Evolutionary conservation across 345 rosid species (phyloP).

Genomic region (Cardamine resedifolia): DNA sequence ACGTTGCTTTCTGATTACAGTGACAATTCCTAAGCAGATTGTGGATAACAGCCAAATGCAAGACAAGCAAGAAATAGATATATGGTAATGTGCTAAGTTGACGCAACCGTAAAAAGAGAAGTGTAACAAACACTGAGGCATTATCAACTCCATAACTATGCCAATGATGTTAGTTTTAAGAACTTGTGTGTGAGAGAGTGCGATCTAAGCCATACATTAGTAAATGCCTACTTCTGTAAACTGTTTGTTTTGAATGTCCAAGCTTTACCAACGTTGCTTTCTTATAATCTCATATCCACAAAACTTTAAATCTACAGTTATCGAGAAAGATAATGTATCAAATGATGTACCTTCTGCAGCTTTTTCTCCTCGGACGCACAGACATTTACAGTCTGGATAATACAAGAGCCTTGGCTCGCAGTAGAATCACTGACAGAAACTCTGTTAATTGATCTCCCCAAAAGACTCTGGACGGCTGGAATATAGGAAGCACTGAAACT

Average conservation of each 20-base stretch:
- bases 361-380: conserved; percentile 49
- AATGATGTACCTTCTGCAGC: conserved; percentile 47
- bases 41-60: no score
- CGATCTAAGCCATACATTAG: neutral
- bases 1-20: neutral
- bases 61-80: no score
- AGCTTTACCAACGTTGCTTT: neutral
- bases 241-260: conserved; percentile 2
- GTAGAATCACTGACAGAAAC: conserved; percentile 48
- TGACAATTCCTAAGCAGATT: conserved; percentile 11
- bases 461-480: conserved; percentile 44
- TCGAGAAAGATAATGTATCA: neutral
- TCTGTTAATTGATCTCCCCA: conserved; percentile 45
- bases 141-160: no score
- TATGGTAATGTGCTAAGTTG: no score
- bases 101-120: no score
- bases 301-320: neutral
- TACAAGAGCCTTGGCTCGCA: conserved; percentile 53
- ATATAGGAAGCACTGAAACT: conserved; percentile 28
- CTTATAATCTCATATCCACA: neutral
- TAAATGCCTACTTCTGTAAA: neutral
- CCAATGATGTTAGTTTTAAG: no score
- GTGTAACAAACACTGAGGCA: no score
- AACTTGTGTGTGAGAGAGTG: no score
- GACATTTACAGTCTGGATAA: conserved; percentile 47